Evolutionary conservation across 371 early-diverging fungal genomes (phyloP), one percentile per base, ranked within the genome.

Genomic region (Mucor circinelloides): DNA sequence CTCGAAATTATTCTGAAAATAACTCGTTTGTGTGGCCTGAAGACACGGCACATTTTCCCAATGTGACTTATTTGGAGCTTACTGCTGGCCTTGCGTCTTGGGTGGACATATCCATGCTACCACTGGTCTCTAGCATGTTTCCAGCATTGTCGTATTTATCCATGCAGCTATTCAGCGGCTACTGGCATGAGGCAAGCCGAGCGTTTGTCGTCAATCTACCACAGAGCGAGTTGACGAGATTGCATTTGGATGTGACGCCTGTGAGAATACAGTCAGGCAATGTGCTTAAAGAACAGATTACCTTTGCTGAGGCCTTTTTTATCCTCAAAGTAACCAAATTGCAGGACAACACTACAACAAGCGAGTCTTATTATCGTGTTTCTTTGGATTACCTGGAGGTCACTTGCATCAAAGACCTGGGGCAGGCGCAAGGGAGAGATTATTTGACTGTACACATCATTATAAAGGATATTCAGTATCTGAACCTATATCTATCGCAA

Each of bases 191-290:
- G 13, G 42, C 12, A 5, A 36, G 55, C 12, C 19, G 5, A 15
- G 28, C 60, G 1, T 64, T 58, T 48, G 19, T 23, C 5, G 10
- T 64, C 2, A 32, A 58, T 17, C 46, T 64, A 48, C 32, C 19
- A 0, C 32, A 64, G 13, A 46, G 23, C 0, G 8, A 42, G 5
- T 31, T 64, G 8, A 42, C 57, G 9, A n/a, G 64, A 25, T 13
- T 64, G 13, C 48, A 64, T 58, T 34, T 64, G 36, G 65, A 64
- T 64, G 65, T 48, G 6, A 58, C 65, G 13, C 58, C 65, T 17
- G 32, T 64, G 15, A 21, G 65, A 17, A 40, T 58, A 31, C 64
- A 64, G 21, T 56, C 32, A 2, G 38, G 42, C 3, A 64, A 64
- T 17, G 23, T 40, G 12, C 42, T 58, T 6, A 31, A 44, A 4